Base-by-base conservation (phyloP, 228 moss, liverwort and hornwort species). In the Sphagnum fallax region DNA sequence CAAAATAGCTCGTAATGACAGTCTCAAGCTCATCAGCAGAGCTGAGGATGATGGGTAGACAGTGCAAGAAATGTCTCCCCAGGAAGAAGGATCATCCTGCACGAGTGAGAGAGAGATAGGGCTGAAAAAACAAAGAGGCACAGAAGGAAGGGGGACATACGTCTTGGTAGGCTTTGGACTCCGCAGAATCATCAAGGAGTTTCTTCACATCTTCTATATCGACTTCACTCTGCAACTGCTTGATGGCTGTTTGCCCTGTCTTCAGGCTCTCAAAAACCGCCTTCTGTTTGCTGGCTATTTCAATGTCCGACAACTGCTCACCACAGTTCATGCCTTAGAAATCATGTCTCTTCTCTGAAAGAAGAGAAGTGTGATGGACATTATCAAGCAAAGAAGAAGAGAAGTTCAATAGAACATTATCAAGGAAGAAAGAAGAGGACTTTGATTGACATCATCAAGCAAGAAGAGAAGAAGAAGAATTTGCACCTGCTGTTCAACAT, bases 101-200 rank as follows among this genome's bases (percentile, higher is more conserved):
- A 62, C 6, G 62, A 16, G 32, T 14, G 62, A 62, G 4, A 5
- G 15, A 8, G 10, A 62, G 6, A 62, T 5, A 6, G 62, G 47
- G 32, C 32, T 32, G 32, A 32, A 32, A 32, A 32, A 32, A 32
- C 32, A 32, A 32, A 32, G 32, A 32, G 32, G 32, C 32, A 32
- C 3, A 32, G 47, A 12, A 64, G 49, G 48, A 50, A 49, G 5
- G 49, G 18, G 52, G 15, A 72, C 83, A 64, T 89, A 98, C 97
- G 80, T 98, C 88, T 80, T 94, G 98, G 73, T 94, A 92, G 5
- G 90, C 89, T 76, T 86, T 84, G 47, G 98, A 92, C 76, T 98
- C 98, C 10, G 74, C 98, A 16, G 86, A 62, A 51, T 98, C 89
- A 51, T 98, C 98, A 87, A 94, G 83, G 61, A 98, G 88, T 75